A percentile compares a stretch with the other conserved stretches of the same genome.
Conservation (phyloP, 1,139 yeast genomes). For the Debaryomyces nepalensis region DNA sequence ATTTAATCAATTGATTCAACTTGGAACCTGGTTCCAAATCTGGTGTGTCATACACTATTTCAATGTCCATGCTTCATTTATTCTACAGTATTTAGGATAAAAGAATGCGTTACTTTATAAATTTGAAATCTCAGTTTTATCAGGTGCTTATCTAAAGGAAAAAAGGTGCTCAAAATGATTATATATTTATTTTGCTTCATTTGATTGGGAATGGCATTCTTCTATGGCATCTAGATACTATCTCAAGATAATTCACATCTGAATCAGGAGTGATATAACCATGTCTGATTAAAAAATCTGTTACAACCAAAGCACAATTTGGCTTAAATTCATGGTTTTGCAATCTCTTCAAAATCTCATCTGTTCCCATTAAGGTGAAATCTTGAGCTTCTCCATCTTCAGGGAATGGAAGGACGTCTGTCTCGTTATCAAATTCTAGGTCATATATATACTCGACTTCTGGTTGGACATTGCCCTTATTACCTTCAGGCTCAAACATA, state of each 20-base stretch:
- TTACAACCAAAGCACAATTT: slow-evolving; percentile 77
- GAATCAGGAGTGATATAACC: slow-evolving; percentile 65
- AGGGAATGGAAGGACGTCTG: slow-evolving; percentile 62
- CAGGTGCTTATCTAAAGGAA: slow-evolving; percentile 2
- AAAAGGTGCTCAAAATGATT: not conserved
- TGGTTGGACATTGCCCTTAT: slow-evolving; percentile 72
- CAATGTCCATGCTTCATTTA: not conserved
- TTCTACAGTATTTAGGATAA: not conserved
- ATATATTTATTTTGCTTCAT: slow-evolving; percentile 10
- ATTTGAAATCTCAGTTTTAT: not conserved
- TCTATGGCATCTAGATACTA: slow-evolving; percentile 67
- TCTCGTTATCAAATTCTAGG: slow-evolving; percentile 54
- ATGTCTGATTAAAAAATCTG: slow-evolving; percentile 85
- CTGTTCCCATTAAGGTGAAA: slow-evolving; percentile 64
- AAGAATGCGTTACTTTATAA: not conserved
- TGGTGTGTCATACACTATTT: slow-evolving; percentile 1
- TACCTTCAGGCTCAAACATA: slow-evolving; percentile 49
- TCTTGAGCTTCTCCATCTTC: slow-evolving; percentile 86
- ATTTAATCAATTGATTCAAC: slow-evolving; percentile 7
- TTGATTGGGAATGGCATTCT: slow-evolving; percentile 67
- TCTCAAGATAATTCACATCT: slow-evolving; percentile 66
- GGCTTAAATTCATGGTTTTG: slow-evolving; percentile 74
- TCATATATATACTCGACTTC: slow-evolving; percentile 87
- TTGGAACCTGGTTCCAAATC: slow-evolving; percentile 6
- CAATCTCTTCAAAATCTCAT: slow-evolving; percentile 56